Base-by-base conservation (phyloP, 352 stramenopile genomes). In the Saprolegnia parasitica region DNA sequence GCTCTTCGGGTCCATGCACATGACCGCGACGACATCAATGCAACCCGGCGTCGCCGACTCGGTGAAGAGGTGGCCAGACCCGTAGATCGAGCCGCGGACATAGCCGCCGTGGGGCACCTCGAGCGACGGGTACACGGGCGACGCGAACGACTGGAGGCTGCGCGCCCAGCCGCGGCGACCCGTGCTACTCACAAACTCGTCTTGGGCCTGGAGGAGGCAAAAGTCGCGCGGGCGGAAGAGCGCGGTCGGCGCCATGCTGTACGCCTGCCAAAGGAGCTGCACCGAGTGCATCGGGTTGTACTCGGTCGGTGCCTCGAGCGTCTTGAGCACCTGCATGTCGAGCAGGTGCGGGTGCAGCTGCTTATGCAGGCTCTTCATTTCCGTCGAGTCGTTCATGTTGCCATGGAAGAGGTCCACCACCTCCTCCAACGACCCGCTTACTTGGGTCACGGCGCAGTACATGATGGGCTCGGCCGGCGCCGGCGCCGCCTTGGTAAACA, bases 131-230 rank as follows among this genome's bases (percentile, higher is more conserved):
- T 78, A 88, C 8, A 83, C 86, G 0, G 86, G 86, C 20, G 92
- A 54, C 67, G 92, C 91, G 72, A 94, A 92, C 24, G 81, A 91
- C 66, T 94, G 86, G 61, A 91, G 76, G 29, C 84, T 86, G 13
- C 91, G 56, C 16, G 92, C 84, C 86, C 86, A 94, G 9, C 86
- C 86, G 67, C 89, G 88, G 65, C 84, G 80, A 37, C 86, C 84
- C 32, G 72, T 78, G 35, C 52, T 60, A 73, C 92, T 85, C 5
- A 88, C 86, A 56, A 94, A 94, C 76, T 90, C 86, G 74, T 94
- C 83, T 61, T 94, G 86, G 66, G 84, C 92, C 75, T 94, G 84
- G 26, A 94, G 70, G 65, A 81, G 90, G 72, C 83, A 91, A 66
- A 89, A 94, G 71, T 94, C 86, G 40, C 86, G 83, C 24, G 52